Conservation (phyloP, 306 rosid species). For the Casuarina equisetifolia region DNA sequence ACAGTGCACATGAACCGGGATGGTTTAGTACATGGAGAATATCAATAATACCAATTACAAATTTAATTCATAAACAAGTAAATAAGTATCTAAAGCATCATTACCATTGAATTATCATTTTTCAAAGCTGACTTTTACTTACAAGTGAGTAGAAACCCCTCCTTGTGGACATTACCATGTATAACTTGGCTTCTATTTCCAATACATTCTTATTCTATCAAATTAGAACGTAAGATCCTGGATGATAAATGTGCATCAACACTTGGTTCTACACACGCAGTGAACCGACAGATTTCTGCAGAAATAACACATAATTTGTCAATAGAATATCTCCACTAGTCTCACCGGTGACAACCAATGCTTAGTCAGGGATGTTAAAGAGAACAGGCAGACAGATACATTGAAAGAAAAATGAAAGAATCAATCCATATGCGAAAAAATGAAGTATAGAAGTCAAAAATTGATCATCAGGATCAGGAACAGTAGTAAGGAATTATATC, state of each 20-base stretch:
- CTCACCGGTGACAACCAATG: not conserved
- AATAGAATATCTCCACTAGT: not conserved
- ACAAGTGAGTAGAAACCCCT: not conserved
- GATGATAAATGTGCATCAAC: not conserved
- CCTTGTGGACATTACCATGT: not conserved
- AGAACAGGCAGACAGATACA: not conserved
- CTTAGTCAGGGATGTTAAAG: not conserved
- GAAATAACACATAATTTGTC: not conserved
- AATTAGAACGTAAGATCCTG: not conserved
- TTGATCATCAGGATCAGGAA: not conserved
- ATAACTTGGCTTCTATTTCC: not conserved
- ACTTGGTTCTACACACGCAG: not conserved
- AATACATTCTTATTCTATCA: not conserved
- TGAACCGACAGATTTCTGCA: not conserved
- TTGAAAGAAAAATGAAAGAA: not conserved
- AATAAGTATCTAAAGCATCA: not conserved
- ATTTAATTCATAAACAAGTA: not conserved
- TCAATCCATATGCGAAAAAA: not conserved
- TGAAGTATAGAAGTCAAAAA: not conserved
- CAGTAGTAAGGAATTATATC: not conserved
- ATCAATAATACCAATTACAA: not conserved
- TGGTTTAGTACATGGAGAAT: not conserved
- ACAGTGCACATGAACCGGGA: constrained; percentile 31
- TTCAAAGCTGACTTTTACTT: not conserved
- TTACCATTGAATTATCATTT: not conserved